phyloP scores from a whole-genome alignment of 2,329 filamentous ascomycete species.

The Colletotrichum sp. region DNA sequence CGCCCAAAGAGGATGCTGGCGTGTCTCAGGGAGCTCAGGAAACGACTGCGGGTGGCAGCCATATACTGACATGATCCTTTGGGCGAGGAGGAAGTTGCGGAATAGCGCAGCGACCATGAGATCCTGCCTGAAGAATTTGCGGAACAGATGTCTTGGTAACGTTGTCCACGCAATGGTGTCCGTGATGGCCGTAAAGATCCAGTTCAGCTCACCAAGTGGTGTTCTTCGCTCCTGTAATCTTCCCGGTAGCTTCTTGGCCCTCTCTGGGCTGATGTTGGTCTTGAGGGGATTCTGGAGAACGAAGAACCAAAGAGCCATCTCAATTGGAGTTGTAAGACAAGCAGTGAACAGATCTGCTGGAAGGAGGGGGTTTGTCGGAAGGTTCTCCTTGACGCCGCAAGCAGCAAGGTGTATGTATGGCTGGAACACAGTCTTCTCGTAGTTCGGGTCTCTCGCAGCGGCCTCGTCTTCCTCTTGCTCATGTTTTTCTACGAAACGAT shows the following conservation, averaged over 20 bases:
- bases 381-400: constrained; percentile 86
- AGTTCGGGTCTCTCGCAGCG: constrained; percentile 77
- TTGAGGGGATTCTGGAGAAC: constrained; percentile 86
- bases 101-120: constrained; percentile 99
- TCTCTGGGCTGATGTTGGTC: constrained; percentile 74
- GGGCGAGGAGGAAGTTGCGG: constrained; percentile 91
- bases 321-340: constrained; percentile 94
- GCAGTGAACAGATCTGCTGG: constrained; percentile 96
- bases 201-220: constrained; percentile 94
- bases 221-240: constrained; percentile 91
- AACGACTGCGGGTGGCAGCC: constrained; percentile 94
- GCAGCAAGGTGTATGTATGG: constrained; percentile 89
- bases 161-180: constrained; percentile 99
- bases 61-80: constrained; percentile 95
- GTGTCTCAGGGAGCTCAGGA: constrained; percentile 90
- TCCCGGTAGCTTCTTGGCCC: constrained; percentile 88
- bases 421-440: constrained; percentile 74
- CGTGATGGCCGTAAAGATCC: constrained; percentile 99
- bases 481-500: constrained; percentile 93
- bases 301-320: constrained; percentile 96
- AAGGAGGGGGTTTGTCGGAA: constrained; percentile 91
- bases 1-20: constrained; percentile 93
- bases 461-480: constrained; percentile 85
- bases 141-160: constrained; percentile 86
- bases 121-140: constrained; percentile 96